Conservation (phyloP, 805 yeast species). For the Allodekkera sacchari region DNA sequence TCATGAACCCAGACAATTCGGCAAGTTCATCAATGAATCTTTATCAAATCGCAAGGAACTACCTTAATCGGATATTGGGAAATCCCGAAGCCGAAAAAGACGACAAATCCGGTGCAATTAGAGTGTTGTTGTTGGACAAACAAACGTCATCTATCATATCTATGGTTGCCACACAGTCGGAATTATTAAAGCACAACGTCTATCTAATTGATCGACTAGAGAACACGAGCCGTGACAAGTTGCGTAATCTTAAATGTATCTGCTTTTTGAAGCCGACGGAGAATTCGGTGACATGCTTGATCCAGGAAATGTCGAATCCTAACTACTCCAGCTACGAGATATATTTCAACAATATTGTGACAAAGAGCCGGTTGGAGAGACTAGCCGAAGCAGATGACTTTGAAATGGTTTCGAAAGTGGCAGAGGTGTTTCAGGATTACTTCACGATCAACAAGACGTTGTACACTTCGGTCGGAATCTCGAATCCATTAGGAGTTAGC, state of each 20-base stretch:
- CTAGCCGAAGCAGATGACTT: conserved; percentile 86
- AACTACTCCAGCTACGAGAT: conserved; percentile 72
- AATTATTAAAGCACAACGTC: conserved; percentile 72
- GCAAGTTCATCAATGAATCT: too few species aligned
- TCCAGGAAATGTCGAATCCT: conserved; percentile 67
- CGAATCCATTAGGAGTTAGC: conserved; percentile 12
- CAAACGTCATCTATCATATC: conserved; percentile 79
- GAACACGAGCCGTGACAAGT: conserved; percentile 48
- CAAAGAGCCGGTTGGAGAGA: conserved; percentile 73
- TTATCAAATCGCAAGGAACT: conserved; percentile 36
- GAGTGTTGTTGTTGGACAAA: conserved; percentile 71
- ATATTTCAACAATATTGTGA: conserved; percentile 67
- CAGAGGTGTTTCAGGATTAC: conserved; percentile 83
- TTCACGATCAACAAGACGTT: conserved; percentile 64
- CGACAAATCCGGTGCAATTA: conserved; percentile 37
- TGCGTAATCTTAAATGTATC: conserved; percentile 76
- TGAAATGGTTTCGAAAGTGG: conserved; percentile 67
- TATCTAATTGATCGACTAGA: conserved; percentile 70
- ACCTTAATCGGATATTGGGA: conserved; percentile 30
- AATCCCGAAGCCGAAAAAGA: conserved; percentile 14
- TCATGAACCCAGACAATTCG: too few species aligned
- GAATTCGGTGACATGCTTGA: conserved; percentile 50
- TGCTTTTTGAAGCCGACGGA: conserved; percentile 70
- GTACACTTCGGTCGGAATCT: conserved; percentile 27
- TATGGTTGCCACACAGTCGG: conserved; percentile 84